Evolutionary conservation across 148 eudicot species (phyloP).

Genomic region (Pharnaceum exiguum): DNA sequence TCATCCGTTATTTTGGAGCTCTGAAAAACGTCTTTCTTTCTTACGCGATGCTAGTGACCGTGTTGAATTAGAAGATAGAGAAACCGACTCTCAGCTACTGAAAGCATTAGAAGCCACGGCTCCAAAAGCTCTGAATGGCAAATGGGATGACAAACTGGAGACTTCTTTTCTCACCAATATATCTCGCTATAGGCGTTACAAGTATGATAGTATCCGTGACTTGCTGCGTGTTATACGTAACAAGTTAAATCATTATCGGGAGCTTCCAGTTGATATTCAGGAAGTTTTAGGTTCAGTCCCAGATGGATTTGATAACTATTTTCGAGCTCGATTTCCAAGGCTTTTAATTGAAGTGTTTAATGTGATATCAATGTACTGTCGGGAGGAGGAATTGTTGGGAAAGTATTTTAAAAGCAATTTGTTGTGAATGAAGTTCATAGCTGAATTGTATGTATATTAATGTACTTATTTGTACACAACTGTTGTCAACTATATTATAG

Average conservation of each 20-base stretch:
- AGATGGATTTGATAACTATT: slow-evolving; percentile 79
- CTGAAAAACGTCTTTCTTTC: slow-evolving; percentile 78
- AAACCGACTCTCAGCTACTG: slow-evolving; percentile 48
- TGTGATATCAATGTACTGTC: slow-evolving; percentile 53
- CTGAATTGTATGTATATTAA: slow-evolving; percentile 23
- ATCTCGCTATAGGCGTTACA: slow-evolving; percentile 67
- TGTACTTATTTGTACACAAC: not conserved
- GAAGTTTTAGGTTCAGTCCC: slow-evolving; percentile 78
- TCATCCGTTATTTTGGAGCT: slow-evolving; percentile 89
- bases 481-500: not conserved
- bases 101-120: slow-evolving; percentile 62
- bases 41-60: slow-evolving; percentile 93
- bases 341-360: slow-evolving; percentile 76
- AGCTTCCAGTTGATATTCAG: slow-evolving; percentile 75
- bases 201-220: slow-evolving; percentile 82
- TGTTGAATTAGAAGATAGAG: slow-evolving; percentile 88
- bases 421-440: slow-evolving; percentile 20
- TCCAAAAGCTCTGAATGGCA: slow-evolving; percentile 48
- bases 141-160: slow-evolving; percentile 85
- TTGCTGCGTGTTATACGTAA: slow-evolving; percentile 82
- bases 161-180: slow-evolving; percentile 59
- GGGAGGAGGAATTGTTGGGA: slow-evolving; percentile 51
- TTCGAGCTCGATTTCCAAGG: slow-evolving; percentile 66
- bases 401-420: slow-evolving; percentile 59
- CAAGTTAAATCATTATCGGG: slow-evolving; percentile 80